These are phyloP conservation scores for Monilinia fructicola DNA, from an alignment of 2,329 filamentous ascomycete species.

Conservation along the genomic window DNA sequence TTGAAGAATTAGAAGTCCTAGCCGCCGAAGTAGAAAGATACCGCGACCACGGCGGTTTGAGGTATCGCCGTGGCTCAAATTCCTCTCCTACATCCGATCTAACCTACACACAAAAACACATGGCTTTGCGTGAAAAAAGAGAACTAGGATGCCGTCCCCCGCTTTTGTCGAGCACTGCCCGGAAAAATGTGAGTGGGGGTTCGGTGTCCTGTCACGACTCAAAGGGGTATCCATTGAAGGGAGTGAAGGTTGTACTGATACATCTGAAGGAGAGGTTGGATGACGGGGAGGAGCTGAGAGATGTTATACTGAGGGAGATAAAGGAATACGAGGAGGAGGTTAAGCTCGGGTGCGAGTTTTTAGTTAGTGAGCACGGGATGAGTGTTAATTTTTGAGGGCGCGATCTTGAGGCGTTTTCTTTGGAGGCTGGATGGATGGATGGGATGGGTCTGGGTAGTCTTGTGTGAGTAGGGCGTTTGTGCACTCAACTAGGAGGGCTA, in stretches of 20 bases:
- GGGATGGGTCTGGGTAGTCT: not conserved
- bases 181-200: not conserved
- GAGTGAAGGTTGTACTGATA: conserved; percentile 81
- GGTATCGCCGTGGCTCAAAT: too few relatives aligned
- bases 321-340: conserved; percentile 55
- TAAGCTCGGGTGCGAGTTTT: conserved; percentile 74
- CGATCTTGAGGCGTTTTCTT: not conserved
- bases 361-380: conserved; percentile 47
- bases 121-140: not conserved
- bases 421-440: not conserved
- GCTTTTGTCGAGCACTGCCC: not conserved
- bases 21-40: conserved; percentile 47
- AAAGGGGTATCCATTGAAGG: conserved; percentile 50
- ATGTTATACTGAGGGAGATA: conserved; percentile 70
- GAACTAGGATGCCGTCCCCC: not conserved
- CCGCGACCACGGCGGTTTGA: not conserved
- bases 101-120: too few relatives aligned
- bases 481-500: not conserved
- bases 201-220: too few relatives aligned
- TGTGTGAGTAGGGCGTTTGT: not conserved
- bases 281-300: conserved; percentile 64
- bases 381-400: not conserved
- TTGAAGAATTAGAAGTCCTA: conserved; percentile 72
- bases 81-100: not conserved
- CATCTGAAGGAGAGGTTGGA: conserved; percentile 86